These are phyloP conservation scores for Closterium sp. DNA, from an alignment of 139 green algal genomes.

Conservation along the genomic window DNA sequence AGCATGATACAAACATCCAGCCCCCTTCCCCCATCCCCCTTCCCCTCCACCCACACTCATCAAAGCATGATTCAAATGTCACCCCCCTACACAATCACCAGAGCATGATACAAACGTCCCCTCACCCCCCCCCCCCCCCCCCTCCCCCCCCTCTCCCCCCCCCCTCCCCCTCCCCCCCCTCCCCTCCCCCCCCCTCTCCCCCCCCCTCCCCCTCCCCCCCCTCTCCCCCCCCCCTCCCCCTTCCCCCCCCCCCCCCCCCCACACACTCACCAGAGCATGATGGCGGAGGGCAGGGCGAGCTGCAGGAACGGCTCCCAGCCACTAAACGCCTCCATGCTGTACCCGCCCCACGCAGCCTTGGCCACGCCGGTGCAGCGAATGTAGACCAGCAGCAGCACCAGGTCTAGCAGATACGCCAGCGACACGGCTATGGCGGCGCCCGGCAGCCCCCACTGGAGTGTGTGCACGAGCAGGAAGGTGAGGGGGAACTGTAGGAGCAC, in stretches of 20 bases:
- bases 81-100: neutral
- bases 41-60: neutral
- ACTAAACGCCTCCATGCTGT: neutral
- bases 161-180: too few relatives aligned
- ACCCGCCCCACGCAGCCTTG: constrained; percentile 28
- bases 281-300: constrained; percentile 11
- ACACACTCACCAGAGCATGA: constrained; percentile 21
- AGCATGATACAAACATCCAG: too few relatives aligned
- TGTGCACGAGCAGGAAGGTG: constrained; percentile 30
- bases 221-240: too few relatives aligned
- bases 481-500: constrained; percentile 30
- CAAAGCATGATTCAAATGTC: too few relatives aligned
- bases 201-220: too few relatives aligned
- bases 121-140: too few relatives aligned
- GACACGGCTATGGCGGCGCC: constrained; percentile 24
- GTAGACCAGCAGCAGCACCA: constrained; percentile 40
- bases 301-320: constrained; percentile 9
- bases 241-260: too few relatives aligned
- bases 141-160: too few relatives aligned
- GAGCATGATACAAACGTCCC: too few relatives aligned
- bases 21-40: too few relatives aligned
- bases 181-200: too few relatives aligned
- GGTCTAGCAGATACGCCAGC: constrained; percentile 4
- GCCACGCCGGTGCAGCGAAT: constrained; percentile 2
- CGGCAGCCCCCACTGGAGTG: constrained; percentile 12